Percentiles rank a stretch among this genome's conserved stretches.
Conservation (phyloP, 2,329 filamentous ascomycete species). For the Arthrobotrys conoides region DNA sequence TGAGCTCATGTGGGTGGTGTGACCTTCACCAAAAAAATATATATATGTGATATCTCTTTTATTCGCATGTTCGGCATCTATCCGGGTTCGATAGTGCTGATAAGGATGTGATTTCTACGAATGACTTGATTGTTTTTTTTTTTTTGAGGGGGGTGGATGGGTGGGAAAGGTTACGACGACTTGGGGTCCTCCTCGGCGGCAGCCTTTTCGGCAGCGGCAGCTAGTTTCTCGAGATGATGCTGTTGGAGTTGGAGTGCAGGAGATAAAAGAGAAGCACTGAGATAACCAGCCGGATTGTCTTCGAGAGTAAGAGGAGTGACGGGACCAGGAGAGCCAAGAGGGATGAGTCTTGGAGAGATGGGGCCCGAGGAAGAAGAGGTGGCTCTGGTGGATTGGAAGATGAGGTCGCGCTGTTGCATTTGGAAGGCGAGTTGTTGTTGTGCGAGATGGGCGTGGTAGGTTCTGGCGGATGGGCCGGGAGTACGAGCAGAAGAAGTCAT, state of each 20-base stretch:
- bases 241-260: slow-evolving; percentile 49
- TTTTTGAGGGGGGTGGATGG: background rate
- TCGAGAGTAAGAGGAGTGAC: slow-evolving; percentile 64
- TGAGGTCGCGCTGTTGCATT: slow-evolving; percentile 64
- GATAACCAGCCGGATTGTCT: slow-evolving; percentile 59
- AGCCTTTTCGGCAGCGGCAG: slow-evolving; percentile 65
- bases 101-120: background rate
- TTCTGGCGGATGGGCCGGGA: slow-evolving; percentile 22
- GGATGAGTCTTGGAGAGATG: slow-evolving; percentile 63
- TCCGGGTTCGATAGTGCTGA: background rate
- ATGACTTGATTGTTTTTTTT: slow-evolving; percentile 61
- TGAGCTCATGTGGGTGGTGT: slow-evolving; percentile 26
- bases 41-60: slow-evolving; percentile 19
- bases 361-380: slow-evolving; percentile 60
- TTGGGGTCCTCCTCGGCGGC: slow-evolving; percentile 64
- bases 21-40: slow-evolving; percentile 3
- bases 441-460: slow-evolving; percentile 62
- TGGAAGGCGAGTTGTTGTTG: slow-evolving; percentile 64
- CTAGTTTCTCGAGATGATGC: slow-evolving; percentile 47
- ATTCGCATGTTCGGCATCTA: slow-evolving; percentile 1
- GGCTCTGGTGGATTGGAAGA: slow-evolving; percentile 63
- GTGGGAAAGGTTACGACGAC: slow-evolving; percentile 46
- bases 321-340: slow-evolving; percentile 63
- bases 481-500: slow-evolving; percentile 22
- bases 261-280: slow-evolving; percentile 30